Base-by-base conservation (phyloP, 2,329 filamentous ascomycete genomes). In the Colletotrichum tropicicola region DNA sequence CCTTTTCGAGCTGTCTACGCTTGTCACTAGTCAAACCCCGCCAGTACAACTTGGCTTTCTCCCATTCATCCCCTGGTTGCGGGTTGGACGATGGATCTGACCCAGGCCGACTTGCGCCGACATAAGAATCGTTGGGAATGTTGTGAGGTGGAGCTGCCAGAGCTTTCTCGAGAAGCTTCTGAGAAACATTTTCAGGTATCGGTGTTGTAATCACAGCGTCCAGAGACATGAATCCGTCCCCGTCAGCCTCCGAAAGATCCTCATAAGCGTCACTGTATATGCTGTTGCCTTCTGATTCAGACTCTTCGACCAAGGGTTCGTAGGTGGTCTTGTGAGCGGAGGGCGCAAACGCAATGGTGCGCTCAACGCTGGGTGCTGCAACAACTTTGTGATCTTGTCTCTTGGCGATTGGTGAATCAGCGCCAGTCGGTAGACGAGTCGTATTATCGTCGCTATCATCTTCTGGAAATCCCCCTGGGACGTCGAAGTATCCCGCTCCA, bases 181-280 rank as follows among this genome's bases (percentile, higher is more conserved):
- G 65, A 28, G n/a, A 62, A 19, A 45, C 44, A 44, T 67, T 63
- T n/a, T 66, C 68, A 8, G 66, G 64, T 27, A 70, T 72, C 52
- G 47, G 70, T 44, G 47, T 70, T 45, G 47, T 72, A 69, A 32
- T 84, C 8, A 94, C 86, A 10, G 92, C 92, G 74, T 94, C 85
- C 7, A 94, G 81, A 5, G 91, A 94, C 71, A 88, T 82, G 71
- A 93, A 94, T 0, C 90, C 91, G 48, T 87, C 86, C 2, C 85
- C 85, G 39, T 91, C 89, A 4, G 83, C 72, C 13, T 92, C 89
- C 0, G 87, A 87, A 0, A 91, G 79, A 65, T 93, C 90, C 75
- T 94, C 92, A 57, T 90, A 90, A 1, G 92, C 92, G 75, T 94
- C 92, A 68, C 90, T 93, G 73, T 92, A 94, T 23, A 92, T 84